Base-by-base conservation (phyloP, 2,329 filamentous ascomycete genomes). In the Cladosporium sp. region DNA sequence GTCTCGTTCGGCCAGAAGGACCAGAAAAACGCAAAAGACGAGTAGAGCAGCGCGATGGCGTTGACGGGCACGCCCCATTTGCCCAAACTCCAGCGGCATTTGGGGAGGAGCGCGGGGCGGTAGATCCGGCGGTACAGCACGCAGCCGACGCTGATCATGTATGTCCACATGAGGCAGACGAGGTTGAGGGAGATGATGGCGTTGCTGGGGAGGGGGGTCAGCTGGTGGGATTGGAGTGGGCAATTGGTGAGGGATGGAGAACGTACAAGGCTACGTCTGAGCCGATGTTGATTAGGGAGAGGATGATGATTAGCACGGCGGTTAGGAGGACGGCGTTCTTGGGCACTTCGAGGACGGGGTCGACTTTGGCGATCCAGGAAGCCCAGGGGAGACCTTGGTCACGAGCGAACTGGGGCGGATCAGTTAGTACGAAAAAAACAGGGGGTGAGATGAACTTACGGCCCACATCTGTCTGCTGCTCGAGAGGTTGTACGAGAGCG, bases 121-220 rank as follows among this genome's bases (percentile, higher is more conserved):
- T 59, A 61, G 40, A 72, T 54, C 34, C 70, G 67, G 30, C 68
- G 63, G 54, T 67, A 70, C 17, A 72, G 61, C 7, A 74, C 65
- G 50, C 66, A 68, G 48, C 66, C 66, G 50, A 73, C 72, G 17
- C 61, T 65, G 49, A 73, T 61, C 39, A 68, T 61, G 61, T 73
- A 75, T 11, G 69, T 70, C 8, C 65, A 67, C 63, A 73, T 66
- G 5, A 70, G 57, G 5, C 65, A 64, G 4, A 68, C 65, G 13
- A 68, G 58, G 43, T 64, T 64, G n/a, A 73, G 63, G 1, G 68
- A 70, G 30, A 71, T 66, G 51, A 73, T 60, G 49, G 65, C 61
- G 51, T 68, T 68, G 58, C 61, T 43, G 56, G n/a, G n/a, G n/a
- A n/a, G n/a, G n/a, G n/a, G n/a, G n/a, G n/a, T n/a, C n/a, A n/a